A percentile compares a stretch with the other conserved stretches of the same genome.
phyloP scores from a whole-genome alignment of 1,284 basidiomycete species.

The Cryptococcus maquisensis region DNA sequence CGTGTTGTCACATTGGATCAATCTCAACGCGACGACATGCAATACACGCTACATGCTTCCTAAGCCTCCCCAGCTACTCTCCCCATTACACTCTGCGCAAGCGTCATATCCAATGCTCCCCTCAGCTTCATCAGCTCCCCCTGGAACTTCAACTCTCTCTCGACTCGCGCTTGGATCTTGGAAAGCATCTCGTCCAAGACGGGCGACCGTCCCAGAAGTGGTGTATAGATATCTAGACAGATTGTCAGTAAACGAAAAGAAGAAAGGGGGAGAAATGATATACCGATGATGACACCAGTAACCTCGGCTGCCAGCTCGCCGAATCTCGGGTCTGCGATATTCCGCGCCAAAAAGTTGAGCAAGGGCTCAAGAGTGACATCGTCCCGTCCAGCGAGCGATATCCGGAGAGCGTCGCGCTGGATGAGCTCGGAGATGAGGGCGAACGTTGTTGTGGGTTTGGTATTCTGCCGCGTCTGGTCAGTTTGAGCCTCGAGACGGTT shows the following conservation, averaged over 20 bases:
- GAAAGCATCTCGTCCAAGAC: constrained; percentile 84
- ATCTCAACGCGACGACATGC: no score
- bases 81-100: constrained; percentile 53
- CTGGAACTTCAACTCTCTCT: constrained; percentile 85
- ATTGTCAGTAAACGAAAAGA: not conserved
- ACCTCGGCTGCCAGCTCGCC: constrained; percentile 83
- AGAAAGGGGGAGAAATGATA: constrained; percentile 32
- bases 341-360: constrained; percentile 74
- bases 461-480: constrained; percentile 46
- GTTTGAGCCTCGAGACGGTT: not conserved
- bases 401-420: constrained; percentile 81
- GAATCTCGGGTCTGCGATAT: constrained; percentile 86
- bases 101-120: constrained; percentile 89
- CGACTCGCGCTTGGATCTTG: constrained; percentile 75
- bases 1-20: no score
- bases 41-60: not conserved
- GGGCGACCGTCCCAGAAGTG: constrained; percentile 88
- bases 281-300: constrained; percentile 76
- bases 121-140: constrained; percentile 75
- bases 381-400: constrained; percentile 83
- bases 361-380: constrained; percentile 92
- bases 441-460: constrained; percentile 79
- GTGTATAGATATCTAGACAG: constrained; percentile 76
- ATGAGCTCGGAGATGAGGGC: constrained; percentile 90
- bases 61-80: constrained; percentile 11